Percentiles rank a stretch among this genome's conserved stretches.
Evolutionary conservation across 108 stramenopile genomes (phyloP).

Genomic region (Stephanodiscus minutulus): DNA sequence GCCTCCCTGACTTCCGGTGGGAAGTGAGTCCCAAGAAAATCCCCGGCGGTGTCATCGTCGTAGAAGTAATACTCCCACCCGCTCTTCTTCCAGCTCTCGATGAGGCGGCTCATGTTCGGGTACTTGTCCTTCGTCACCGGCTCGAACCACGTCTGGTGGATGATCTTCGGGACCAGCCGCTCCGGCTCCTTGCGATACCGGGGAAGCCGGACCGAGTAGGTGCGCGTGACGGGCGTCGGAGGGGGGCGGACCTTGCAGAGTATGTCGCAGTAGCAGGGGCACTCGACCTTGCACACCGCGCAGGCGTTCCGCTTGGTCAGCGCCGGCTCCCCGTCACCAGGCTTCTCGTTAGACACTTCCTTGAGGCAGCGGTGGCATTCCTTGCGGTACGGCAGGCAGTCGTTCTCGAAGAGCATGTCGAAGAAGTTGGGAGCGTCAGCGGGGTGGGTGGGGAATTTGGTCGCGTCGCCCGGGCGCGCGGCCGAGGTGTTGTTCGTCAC

Average conservation of each 20-base stretch:
- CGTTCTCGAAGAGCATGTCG: constrained; percentile 52
- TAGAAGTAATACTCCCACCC: constrained; percentile 35
- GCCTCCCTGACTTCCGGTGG: constrained; percentile 32
- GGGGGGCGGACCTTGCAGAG: constrained; percentile 55
- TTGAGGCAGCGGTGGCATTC: constrained; percentile 51
- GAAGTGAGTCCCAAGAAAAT: constrained; percentile 14
- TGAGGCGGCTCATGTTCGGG: constrained; percentile 28
- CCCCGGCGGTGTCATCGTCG: constrained; percentile 10
- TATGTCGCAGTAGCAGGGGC: constrained; percentile 52
- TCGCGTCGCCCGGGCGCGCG: neutral
- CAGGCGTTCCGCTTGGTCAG: constrained; percentile 29
- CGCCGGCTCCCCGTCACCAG: neutral
- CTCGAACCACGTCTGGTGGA: constrained; percentile 77
- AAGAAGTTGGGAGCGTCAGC: constrained; percentile 57
- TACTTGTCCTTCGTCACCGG: constrained; percentile 26
- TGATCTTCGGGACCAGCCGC: constrained; percentile 74
- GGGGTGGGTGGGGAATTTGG: constrained; percentile 16
- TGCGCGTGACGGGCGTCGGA: constrained; percentile 35
- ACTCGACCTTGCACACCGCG: constrained; percentile 39
- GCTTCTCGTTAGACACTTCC: constrained; percentile 36
- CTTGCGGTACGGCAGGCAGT: constrained; percentile 49
- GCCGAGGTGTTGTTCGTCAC: constrained; percentile 19
- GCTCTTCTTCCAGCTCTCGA: constrained; percentile 22
- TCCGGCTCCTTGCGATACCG: constrained; percentile 62
- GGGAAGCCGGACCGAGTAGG: constrained; percentile 47